phyloP scores from a whole-genome alignment of 495 filamentous ascomycete genomes.

The Gamarada debralockiae region DNA sequence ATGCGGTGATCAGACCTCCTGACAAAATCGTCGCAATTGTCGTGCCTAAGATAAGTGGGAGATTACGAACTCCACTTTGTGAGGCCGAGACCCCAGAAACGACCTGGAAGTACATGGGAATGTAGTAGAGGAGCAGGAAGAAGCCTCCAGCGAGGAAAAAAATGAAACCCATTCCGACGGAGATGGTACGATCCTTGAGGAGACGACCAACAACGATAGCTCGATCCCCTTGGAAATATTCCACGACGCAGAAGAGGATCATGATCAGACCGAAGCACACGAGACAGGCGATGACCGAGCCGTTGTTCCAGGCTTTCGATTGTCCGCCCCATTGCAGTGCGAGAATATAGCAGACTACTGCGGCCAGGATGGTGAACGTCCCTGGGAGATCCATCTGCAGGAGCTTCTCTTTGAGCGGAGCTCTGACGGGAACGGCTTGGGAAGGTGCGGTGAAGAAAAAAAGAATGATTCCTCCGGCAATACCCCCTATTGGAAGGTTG shows the following conservation, averaged over 20 bases:
- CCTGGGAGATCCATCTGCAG: constrained; percentile 27
- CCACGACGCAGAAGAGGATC: constrained; percentile 55
- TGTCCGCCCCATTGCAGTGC: constrained; percentile 87
- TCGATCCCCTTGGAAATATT: constrained; percentile 61
- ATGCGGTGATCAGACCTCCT: constrained; percentile 31
- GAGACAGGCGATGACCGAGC: constrained; percentile 67
- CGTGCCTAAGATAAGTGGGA: constrained; percentile 42
- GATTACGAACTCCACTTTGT: constrained; percentile 22
- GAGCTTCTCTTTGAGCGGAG: constrained; percentile 20
- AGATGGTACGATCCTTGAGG: constrained; percentile 60
- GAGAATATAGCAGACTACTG: constrained; percentile 68
- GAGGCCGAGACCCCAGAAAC: constrained; percentile 52
- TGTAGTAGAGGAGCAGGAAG: constrained; percentile 59
- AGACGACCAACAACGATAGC: constrained; percentile 61
- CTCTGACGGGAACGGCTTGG: constrained; percentile 17
- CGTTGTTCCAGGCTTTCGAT: constrained; percentile 61
- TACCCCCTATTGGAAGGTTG: constrained; percentile 56
- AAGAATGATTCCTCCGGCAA: constrained; percentile 40
- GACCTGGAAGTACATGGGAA: constrained; percentile 83
- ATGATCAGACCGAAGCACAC: constrained; percentile 65
- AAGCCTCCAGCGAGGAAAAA: constrained; percentile 54
- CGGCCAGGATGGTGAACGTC: constrained; percentile 31
- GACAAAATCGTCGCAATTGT: constrained; percentile 29
- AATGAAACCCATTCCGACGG: constrained; percentile 46
- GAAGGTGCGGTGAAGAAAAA: constrained; percentile 47